phyloP scores from a whole-genome alignment of 345 rosid species.

The Salix udensis region DNA sequence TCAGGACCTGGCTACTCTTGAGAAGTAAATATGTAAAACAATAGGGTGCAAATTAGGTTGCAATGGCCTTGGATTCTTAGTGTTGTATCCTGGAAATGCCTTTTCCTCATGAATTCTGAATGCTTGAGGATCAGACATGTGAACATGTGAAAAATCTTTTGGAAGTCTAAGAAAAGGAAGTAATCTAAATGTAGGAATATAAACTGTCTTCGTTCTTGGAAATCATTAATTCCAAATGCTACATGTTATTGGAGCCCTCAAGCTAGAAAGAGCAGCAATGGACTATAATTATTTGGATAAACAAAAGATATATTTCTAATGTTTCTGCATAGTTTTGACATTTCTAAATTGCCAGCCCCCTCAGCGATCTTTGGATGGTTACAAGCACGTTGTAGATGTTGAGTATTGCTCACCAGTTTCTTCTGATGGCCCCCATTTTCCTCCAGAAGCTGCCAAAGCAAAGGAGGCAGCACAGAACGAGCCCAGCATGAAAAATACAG shows the following conservation, averaged over 20 bases:
- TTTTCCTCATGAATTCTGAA: no score
- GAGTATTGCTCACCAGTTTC: slow-evolving; percentile 82
- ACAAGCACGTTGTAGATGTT: slow-evolving; percentile 90
- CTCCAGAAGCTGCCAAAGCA: slow-evolving; percentile 84
- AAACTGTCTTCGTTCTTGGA: no score
- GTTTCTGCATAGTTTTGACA: background rate
- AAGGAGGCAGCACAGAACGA: slow-evolving; percentile 83
- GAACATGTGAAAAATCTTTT: no score
- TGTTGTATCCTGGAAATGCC: no score
- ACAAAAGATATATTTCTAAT: background rate
- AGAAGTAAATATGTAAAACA: background rate
- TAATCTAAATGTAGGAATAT: no score
- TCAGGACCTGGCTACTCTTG: background rate
- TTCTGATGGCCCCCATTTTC: slow-evolving; percentile 79
- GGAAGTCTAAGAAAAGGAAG: no score
- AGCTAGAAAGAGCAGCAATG: no score
- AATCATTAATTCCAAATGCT: no score
- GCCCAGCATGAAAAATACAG: slow-evolving; percentile 55
- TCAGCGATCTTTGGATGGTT: slow-evolving; percentile 78
- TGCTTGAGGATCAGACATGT: no score
- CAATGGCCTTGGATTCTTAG: no score
- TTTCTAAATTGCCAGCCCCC: slow-evolving; percentile 59
- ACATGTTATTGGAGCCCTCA: no score
- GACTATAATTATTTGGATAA: background rate
- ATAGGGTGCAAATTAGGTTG: no score